phyloP scores from a whole-genome alignment of 345 rosid genomes.

The Citrus trifoliata region DNA sequence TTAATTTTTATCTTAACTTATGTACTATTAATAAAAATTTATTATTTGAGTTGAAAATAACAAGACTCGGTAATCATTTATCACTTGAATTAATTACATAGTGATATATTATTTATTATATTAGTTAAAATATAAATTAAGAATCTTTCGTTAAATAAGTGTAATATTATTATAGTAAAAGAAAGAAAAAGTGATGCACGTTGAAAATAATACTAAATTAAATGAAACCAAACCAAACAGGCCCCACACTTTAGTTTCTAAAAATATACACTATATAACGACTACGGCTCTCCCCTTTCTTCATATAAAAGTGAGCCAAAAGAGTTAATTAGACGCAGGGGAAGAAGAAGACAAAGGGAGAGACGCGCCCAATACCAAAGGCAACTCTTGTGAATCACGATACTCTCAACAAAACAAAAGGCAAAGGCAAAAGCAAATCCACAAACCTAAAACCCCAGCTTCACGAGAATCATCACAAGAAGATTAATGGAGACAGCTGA shows the following conservation, averaged over 20 bases:
- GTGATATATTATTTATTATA: too few species aligned
- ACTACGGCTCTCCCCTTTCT: neutral
- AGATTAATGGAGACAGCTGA: slow-evolving; percentile 33
- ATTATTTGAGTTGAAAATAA: too few species aligned
- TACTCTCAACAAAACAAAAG: slow-evolving; percentile 9
- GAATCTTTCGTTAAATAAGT: too few species aligned
- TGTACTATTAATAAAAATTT: too few species aligned
- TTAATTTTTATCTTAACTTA: too few species aligned
- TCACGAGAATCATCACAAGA: slow-evolving; percentile 18
- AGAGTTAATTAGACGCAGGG: neutral
- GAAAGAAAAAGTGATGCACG: neutral
- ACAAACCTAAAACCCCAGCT: neutral
- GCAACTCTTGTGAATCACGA: slow-evolving; percentile 30
- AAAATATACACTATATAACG: neutral
- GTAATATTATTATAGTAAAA: too few species aligned
- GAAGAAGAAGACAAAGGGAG: neutral
- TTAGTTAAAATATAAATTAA: too few species aligned
- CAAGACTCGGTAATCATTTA: too few species aligned
- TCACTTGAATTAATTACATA: too few species aligned
- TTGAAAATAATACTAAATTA: neutral
- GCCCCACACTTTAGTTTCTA: slow-evolving; percentile 1
- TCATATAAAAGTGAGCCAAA: neutral
- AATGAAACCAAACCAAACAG: slow-evolving; percentile 12
- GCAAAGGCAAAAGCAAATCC: neutral
- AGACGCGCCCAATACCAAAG: neutral